phyloP scores from a whole-genome alignment of 352 stramenopile species.

The Globisporangium megalacanthum region DNA sequence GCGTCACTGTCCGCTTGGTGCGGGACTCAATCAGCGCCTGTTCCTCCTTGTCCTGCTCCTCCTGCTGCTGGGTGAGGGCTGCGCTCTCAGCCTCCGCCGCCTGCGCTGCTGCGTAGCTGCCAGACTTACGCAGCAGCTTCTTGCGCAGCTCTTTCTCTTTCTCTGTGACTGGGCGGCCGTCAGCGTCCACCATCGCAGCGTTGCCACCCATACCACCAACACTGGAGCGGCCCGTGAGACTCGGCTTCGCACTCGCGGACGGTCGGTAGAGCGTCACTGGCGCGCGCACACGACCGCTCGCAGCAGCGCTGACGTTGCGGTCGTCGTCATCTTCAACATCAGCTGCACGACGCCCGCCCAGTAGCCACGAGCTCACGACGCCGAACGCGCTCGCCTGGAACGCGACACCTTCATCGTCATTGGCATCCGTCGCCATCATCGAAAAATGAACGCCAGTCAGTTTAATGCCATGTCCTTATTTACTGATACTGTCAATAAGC shows the following conservation, averaged over 20 bases:
- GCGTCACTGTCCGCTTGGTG: conserved; percentile 18
- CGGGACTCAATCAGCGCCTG: conserved; percentile 39
- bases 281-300: conserved; percentile 5
- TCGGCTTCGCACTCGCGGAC: conserved; percentile 21
- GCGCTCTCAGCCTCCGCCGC: conserved; percentile 29
- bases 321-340: conserved; percentile 12
- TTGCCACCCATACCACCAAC: background rate
- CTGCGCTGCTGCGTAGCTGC: conserved; percentile 16
- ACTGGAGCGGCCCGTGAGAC: conserved; percentile 22
- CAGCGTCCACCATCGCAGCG: too few relatives aligned
- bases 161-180: conserved; percentile 31
- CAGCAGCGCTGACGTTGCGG: background rate
- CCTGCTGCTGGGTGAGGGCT: conserved; percentile 20
- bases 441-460: background rate
- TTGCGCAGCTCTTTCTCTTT: conserved; percentile 69
- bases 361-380: conserved; percentile 62
- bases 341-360: conserved; percentile 18
- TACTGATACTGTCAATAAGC: background rate
- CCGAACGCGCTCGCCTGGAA: conserved; percentile 53
- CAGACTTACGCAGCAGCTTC: conserved; percentile 58
- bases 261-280: conserved; percentile 58
- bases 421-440: background rate
- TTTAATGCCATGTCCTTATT: background rate
- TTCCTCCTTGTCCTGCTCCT: conserved; percentile 50
- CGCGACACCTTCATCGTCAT: conserved; percentile 43